A percentile compares a stretch with the other conserved stretches of the same genome.
phyloP scores from a whole-genome alignment of 1,284 basidiomycete genomes.

The Abortiporus biennis region DNA sequence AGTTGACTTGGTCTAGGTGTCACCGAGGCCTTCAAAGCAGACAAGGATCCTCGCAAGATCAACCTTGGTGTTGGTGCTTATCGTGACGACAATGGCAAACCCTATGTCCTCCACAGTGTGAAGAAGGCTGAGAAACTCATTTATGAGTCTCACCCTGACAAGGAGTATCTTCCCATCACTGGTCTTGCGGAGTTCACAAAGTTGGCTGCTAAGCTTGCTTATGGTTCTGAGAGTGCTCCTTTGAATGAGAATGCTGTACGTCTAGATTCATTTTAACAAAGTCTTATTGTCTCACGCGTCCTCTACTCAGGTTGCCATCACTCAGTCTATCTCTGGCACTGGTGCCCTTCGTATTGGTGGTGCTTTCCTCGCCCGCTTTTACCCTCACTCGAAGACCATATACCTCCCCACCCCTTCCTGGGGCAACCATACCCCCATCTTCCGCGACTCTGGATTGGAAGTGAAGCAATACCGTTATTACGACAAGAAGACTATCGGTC shows the following conservation, averaged over 20 bases:
- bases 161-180: slow-evolving; percentile 98
- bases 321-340: slow-evolving; percentile 97
- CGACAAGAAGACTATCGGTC: slow-evolving; percentile 88
- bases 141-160: slow-evolving; percentile 71
- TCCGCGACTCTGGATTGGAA: slow-evolving; percentile 90
- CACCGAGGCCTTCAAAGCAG: slow-evolving; percentile 93
- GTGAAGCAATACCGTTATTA: slow-evolving; percentile 94
- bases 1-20: no score
- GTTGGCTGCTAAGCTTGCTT: slow-evolving; percentile 88
- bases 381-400: slow-evolving; percentile 84
- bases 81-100: slow-evolving; percentile 93
- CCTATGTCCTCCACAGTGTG: slow-evolving; percentile 89
- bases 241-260: slow-evolving; percentile 73
- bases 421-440: slow-evolving; percentile 93
- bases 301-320: slow-evolving; percentile 70
- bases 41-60: slow-evolving; percentile 89
- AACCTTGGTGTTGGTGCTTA: slow-evolving; percentile 96
- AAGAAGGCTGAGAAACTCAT: slow-evolving; percentile 88
- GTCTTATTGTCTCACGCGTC: slow-evolving; percentile 9
- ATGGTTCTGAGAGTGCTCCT: slow-evolving; percentile 78
- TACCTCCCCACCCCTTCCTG: slow-evolving; percentile 95
- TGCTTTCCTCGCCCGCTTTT: slow-evolving; percentile 89
- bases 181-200: slow-evolving; percentile 87
- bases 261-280: slow-evolving; percentile 16
- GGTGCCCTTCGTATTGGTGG: slow-evolving; percentile 96